Base-by-base conservation (phyloP, 257 asterid species). In the Fraxinus quadrangulata region DNA sequence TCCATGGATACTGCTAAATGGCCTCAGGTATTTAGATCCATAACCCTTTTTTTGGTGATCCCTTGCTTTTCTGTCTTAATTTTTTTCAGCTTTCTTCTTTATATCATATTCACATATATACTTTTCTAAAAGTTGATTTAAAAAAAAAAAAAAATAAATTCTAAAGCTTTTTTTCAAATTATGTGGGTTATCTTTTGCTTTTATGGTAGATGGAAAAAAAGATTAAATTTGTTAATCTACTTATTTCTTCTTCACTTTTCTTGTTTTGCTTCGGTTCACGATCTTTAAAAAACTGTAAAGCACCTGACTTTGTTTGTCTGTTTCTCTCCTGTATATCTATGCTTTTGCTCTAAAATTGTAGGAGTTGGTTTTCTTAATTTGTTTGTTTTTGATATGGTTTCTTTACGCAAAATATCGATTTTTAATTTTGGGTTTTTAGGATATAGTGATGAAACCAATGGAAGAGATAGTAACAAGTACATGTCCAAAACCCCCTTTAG, bases 11-110 rank as follows among this genome's bases (percentile, higher is more conserved):
- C 75, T 42, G 75, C 61, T 71, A 47, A 71, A 23, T 90, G 97
- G 97, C 96, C 92, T 67, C 93, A 92, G 96, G 96, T 92, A 90
- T 54, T 54, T 70, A 70, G 80, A 81, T 82, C 84, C 31, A 79
- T 21, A 73, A 36, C 33, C 12, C 61, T 76, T 33, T 37, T 45
- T 39, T 1, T 6, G 37, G 7, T 12, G 49, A 42, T 16, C 69
- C 9, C 73, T 70, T 77, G 33, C 0, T 73, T 54, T 47, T 19
- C 1, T 28, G 23, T 5, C 42, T 37, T 37, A 37, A 37, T 37
- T 37, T 37, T 6, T 42, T 77, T 74, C 71, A 59, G 40, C 70
- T 73, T 70, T 73, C 21, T 65, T 14, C 40, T 73, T 70, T 59
- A 6, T 21, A 59, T n/a, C 12, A 56, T 21, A 37, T 37, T 37